Evolutionary conservation across 768 basidiomycete species (phyloP), one percentile per base, ranked within the genome.

Genomic region (Leccinum variicolor): DNA sequence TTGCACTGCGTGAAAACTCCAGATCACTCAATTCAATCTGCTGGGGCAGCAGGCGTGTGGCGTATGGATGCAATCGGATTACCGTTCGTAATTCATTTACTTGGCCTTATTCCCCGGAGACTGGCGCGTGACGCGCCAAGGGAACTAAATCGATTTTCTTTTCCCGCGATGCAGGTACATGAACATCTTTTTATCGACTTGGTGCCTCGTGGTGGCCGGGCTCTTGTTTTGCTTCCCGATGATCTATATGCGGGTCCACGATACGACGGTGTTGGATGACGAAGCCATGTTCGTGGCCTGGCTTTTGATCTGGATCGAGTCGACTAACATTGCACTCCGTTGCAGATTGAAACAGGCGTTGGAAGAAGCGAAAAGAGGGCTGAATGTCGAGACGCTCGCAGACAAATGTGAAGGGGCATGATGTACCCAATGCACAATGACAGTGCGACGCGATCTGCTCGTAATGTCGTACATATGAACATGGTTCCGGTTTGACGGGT

Each of bases 1-100:
- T 36, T 25, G 26, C 15, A 11, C 10, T 19, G 10, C 29, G 34
- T 9, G 11, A 19, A 28, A 33, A 36, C n/a, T 2, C 14, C 56
- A 81, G 87, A 89, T 63, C 89, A 92, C 67, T 86, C 84, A 2
- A 74, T 90, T 39, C 89, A 91, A 66, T 89, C 86, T 13, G 88
- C 88, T 6, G 90, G 86, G 57, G 89, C 83, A 23, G 90, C 87
- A 1, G 87, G 83, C 36, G 73, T 81, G 13, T 92, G 89, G 88
- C 79, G 84, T 47, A 84, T 82, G 10, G 90, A 92, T 72, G 88
- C 78, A 5, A 76, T 83, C 17, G 70, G 72, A 45, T 63, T 77
- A 19, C 87, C 89, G 85, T 90, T 66, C 21, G 45, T 46, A 19
- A n/a, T 10, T 9, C 39, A 39, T 10, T 10, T 41, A n/a, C 1